Evolutionary conservation across 2,329 filamentous ascomycete species (phyloP), one percentile per base, ranked within the genome.

Genomic region (Aspergillus fischeri): DNA sequence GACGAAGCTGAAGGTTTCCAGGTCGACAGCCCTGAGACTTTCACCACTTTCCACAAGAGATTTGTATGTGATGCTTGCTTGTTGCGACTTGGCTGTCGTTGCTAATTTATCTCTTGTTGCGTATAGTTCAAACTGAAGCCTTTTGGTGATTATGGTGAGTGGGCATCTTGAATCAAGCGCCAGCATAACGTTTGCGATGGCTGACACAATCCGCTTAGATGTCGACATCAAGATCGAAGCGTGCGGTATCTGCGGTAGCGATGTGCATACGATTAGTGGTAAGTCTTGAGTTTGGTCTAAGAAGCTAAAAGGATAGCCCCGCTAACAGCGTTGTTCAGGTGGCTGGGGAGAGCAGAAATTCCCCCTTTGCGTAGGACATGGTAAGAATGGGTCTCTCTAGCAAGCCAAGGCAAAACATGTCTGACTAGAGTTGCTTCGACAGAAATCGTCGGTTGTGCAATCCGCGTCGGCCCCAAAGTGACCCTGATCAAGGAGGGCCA

Each of bases 191-290:
- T 35, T 35, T 35, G 32, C 11, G 11, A 6, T 17, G 32, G 4
- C 14, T 27, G 8, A 50, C 11, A 53, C 56, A 53, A 47, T 38
- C 60, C 48, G 14, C 55, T 25, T 50, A 72, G 91, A 96, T 71
- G 85, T 96, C 67, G 91, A 96, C 72, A 85, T 96, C 76, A 89
- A 92, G 80, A 88, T 96, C 67, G 86, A 92, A 64, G 87, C 84
- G 70, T 93, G 90, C 69, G 89, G 90, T 69, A 81, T 91, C 53
- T 91, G 88, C 72, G 85, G 87, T 64, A 88, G 84, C 64, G 88
- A 91, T 69, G 78, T 89, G 50, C 88, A 90, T 76, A 90, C 85
- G 58, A 82, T 90, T 70, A 85, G 74, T 67, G 74, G 72, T 67
- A 67, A 38, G 64, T 54, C 38, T 10, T 35, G 9, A 17, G 32